Evolutionary conservation across 768 basidiomycete genomes (phyloP), one percentile per base, ranked within the genome.

Genomic region (Hygrocybe punicea): DNA sequence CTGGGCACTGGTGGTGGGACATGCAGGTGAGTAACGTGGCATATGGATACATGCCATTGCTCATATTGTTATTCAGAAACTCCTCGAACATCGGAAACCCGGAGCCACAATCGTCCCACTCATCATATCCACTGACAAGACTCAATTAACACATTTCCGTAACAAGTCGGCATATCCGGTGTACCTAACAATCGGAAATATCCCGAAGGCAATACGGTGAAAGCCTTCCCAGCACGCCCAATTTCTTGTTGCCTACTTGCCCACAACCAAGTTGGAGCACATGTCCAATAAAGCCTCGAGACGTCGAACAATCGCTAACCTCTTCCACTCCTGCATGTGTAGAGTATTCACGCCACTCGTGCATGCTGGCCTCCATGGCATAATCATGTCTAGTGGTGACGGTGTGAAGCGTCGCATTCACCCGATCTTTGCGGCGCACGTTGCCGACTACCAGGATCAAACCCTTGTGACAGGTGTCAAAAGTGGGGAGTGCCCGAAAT

Each of bases 1-100:
- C 78, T 0, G 78, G 75, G 0, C 70, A 73, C 46, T 83, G 81
- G 81, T 81, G 80, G 81, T 81, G 80, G 79, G 47, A 48, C 9
- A 74, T 69, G 1, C 80, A 81, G 69, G 80, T 80, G 58, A 24
- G 72, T 45, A 6, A 25, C 44, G 6, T 40, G 16, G 47, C 23
- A 34, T 19, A 33, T 23, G 21, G 34, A 51, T 16, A 9, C 17
- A 7, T 36, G 39, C 9, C 51, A 21, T 19, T 17, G 36, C 39
- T 25, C n/a, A n/a, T n/a, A n/a, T 47, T 58, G 37, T 19, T 8
- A 29, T 54, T 37, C 21, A 72, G 71, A 59, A 56, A 36, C 45
- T 48, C 1, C 29, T 73, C 6, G 70, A 72, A 36, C 47, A 52
- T 4, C 25, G 53, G 1, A 62, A 56, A 17, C 59, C 65, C 3